phyloP scores from a whole-genome alignment of 306 rosid genomes.

The Amphicarpaea edgeworthii region DNA sequence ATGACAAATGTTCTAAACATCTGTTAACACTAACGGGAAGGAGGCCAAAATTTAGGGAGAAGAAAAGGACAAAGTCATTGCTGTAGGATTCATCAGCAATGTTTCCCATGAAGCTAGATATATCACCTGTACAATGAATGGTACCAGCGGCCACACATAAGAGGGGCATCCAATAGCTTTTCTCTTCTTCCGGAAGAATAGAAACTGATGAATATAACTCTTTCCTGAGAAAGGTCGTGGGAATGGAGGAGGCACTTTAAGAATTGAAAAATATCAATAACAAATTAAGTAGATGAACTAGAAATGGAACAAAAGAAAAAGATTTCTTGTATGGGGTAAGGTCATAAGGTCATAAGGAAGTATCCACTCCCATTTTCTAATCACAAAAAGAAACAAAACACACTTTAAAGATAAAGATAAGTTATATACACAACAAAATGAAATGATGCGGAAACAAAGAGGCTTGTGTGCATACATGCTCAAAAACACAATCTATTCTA shows the following conservation, averaged over 20 bases:
- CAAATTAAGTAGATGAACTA: constrained; percentile 42
- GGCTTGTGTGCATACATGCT: not conserved
- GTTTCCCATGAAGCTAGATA: constrained; percentile 43
- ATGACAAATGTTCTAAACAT: constrained; percentile 2
- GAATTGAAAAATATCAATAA: constrained; percentile 59
- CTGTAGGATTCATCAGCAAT: constrained; percentile 34
- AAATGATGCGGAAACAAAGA: constrained; percentile 26
- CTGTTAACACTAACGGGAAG: constrained; percentile 1
- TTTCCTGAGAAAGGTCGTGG: constrained; percentile 93
- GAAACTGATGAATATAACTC: constrained; percentile 72
- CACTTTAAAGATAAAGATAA: constrained; percentile 13
- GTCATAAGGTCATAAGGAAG: constrained; percentile 23
- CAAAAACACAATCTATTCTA: constrained; percentile 33
- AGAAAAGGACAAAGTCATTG: constrained; percentile 24
- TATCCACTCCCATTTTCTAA: constrained; percentile 38
- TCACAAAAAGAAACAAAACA: constrained; percentile 36
- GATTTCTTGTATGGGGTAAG: not conserved
- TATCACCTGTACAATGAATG: constrained; percentile 70
- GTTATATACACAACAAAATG: constrained; percentile 26
- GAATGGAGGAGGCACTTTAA: constrained; percentile 92
- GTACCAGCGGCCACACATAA: constrained; percentile 68
- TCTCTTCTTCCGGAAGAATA: constrained; percentile 67
- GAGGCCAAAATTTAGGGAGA: constrained; percentile 14
- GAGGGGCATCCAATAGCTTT: constrained; percentile 88
- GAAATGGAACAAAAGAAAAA: not conserved